These are phyloP conservation scores for Chalaropsis thielavioides DNA, from an alignment of 2,329 filamentous ascomycete genomes.

Conservation along the genomic window DNA sequence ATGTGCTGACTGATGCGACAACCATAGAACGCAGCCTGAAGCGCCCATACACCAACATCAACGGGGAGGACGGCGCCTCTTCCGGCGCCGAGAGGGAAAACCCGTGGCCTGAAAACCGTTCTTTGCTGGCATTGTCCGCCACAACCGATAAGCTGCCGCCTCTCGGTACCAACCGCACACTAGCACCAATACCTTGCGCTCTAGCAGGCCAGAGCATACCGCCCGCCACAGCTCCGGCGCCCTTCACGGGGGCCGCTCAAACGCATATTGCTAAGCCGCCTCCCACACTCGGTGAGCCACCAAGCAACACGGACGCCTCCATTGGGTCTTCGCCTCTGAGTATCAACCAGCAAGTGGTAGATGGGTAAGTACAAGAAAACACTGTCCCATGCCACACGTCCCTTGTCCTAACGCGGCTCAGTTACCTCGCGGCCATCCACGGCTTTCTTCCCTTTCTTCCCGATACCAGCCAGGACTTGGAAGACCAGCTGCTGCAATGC, in stretches of 20 bases:
- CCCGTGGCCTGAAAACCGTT: background rate
- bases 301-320: background rate
- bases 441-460: conserved; percentile 53
- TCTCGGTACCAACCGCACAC: background rate
- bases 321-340: background rate
- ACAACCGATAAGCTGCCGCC: background rate
- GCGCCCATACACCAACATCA: conserved; percentile 36
- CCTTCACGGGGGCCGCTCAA: background rate
- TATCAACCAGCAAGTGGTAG: background rate
- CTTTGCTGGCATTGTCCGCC: background rate
- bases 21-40: conserved; percentile 24
- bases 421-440: conserved; percentile 42
- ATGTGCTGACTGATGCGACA: background rate
- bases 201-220: background rate
- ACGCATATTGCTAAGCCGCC: background rate
- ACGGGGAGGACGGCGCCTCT: conserved; percentile 24
- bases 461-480: conserved; percentile 39
- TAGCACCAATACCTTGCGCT: background rate
- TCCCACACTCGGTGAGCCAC: background rate
- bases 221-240: background rate
- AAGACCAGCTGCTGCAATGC: conserved; percentile 41
- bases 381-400: no score
- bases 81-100: background rate
- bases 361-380: conserved; percentile 34
- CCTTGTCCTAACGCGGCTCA: background rate